Evolutionary conservation across 495 filamentous ascomycete species (phyloP).

Genomic region (Xylaria flabelliformis): DNA sequence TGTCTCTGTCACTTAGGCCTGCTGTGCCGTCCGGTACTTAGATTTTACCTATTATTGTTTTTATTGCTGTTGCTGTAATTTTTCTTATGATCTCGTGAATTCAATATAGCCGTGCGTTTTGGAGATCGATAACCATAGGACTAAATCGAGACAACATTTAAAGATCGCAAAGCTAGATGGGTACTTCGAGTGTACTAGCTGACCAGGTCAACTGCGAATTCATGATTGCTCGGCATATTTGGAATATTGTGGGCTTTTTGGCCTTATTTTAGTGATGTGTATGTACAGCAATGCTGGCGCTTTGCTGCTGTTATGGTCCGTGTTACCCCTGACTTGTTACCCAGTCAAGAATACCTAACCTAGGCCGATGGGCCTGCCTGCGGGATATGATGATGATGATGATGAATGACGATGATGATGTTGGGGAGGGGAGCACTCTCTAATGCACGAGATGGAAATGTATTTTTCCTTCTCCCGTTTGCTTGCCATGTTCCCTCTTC

Average conservation of each 20-base stretch:
- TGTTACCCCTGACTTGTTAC: conserved; percentile 19
- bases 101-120: background rate
- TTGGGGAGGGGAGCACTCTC: background rate
- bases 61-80: background rate
- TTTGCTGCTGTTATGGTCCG: conserved; percentile 11
- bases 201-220: conserved; percentile 1
- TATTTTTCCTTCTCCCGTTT: background rate
- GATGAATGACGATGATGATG: too few relatives aligned
- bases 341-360: conserved; percentile 19
- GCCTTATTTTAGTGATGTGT: conserved; percentile 7
- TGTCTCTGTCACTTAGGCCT: background rate
- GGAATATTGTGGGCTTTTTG: conserved; percentile 14
- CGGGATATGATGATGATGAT: conserved; percentile 6
- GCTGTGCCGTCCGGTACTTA: background rate
- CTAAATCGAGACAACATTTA: background rate
- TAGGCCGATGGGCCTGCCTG: background rate
- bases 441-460: conserved; percentile 14
- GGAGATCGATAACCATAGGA: background rate
- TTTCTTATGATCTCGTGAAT: background rate
- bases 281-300: background rate
- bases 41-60: background rate
- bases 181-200: conserved; percentile 7
- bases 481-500: background rate
- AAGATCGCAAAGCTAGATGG: background rate
- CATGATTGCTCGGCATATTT: conserved; percentile 15